A percentile compares a stretch with the other conserved stretches of the same genome.
phyloP scores from a whole-genome alignment of 1,139 yeast genomes.

The Suhomyces bribrorum region DNA sequence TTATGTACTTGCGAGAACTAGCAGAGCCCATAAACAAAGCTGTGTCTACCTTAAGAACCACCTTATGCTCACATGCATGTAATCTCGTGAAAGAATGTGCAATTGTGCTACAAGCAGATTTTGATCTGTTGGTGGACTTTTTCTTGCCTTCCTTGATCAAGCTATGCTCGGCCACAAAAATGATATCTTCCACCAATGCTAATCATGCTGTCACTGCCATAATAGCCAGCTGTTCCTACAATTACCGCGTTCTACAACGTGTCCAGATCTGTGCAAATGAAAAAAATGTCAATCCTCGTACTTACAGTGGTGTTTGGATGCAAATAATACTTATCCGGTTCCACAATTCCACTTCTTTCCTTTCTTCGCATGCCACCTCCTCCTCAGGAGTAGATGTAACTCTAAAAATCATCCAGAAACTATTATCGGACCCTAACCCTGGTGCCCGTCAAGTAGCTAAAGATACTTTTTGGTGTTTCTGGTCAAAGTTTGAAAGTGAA shows the following conservation, averaged over 20 bases:
- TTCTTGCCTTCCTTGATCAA: constrained; percentile 60
- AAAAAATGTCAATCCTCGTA: constrained; percentile 69
- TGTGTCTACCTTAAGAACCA: constrained; percentile 75
- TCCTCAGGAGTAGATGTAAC: constrained; percentile 46
- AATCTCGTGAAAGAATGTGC: constrained; percentile 77
- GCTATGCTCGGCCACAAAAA: constrained; percentile 74
- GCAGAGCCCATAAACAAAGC: constrained; percentile 71
- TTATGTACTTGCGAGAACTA: constrained; percentile 43
- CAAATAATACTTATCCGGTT: constrained; percentile 57
- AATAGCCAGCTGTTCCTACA: constrained; percentile 55
- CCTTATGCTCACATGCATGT: constrained; percentile 75
- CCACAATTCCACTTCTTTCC: constrained; percentile 25
- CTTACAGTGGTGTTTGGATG: constrained; percentile 71
- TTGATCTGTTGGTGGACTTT: constrained; percentile 65
- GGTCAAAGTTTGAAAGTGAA: constrained; percentile 47
- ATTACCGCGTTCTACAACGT: constrained; percentile 52
- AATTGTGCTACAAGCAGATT: constrained; percentile 42
- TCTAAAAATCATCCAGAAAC: constrained; percentile 55
- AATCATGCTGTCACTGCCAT: constrained; percentile 66
- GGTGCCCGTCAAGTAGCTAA: constrained; percentile 77
- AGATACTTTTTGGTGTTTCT: constrained; percentile 70
- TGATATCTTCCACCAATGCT: constrained; percentile 76
- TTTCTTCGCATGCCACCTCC: constrained; percentile 38
- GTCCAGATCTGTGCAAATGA: constrained; percentile 61
- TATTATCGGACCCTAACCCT: constrained; percentile 80